A percentile compares a stretch with the other conserved stretches of the same genome.
phyloP scores from a whole-genome alignment of 805 yeast genomes.

The Metschnikowia colocasiae region DNA sequence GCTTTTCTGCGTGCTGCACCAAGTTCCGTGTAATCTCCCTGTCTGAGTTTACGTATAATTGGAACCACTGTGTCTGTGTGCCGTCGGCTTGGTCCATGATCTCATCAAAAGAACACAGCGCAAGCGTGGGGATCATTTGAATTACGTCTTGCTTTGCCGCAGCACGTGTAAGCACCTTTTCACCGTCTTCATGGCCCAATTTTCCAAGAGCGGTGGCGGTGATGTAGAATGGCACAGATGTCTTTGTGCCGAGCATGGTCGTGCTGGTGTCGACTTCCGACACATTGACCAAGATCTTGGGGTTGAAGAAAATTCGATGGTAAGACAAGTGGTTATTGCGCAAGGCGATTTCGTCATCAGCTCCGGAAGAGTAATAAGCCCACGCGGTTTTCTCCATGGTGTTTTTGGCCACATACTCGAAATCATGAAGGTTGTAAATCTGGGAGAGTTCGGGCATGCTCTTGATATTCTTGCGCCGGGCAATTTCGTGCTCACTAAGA shows the following conservation, averaged over 20 bases:
- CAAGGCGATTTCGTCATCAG: slow-evolving; percentile 47
- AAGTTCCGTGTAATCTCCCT: slow-evolving; percentile 28
- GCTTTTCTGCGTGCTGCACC: slow-evolving; percentile 36
- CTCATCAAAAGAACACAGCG: slow-evolving; percentile 40
- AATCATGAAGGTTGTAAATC: slow-evolving; percentile 77
- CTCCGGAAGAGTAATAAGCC: slow-evolving; percentile 65
- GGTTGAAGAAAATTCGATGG: slow-evolving; percentile 42
- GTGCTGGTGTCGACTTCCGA: slow-evolving; percentile 27
- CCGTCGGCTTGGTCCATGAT: slow-evolving; percentile 34
- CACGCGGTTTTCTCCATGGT: slow-evolving; percentile 76
- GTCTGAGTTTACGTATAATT: slow-evolving; percentile 44
- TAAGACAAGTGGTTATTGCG: slow-evolving; percentile 43
- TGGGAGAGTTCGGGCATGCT: slow-evolving; percentile 66
- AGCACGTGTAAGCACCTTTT: slow-evolving; percentile 38
- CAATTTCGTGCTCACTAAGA: slow-evolving; percentile 12
- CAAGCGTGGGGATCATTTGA: slow-evolving; percentile 47
- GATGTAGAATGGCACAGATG: slow-evolving; percentile 45
- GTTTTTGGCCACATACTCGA: slow-evolving; percentile 79
- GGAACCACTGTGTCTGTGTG: slow-evolving; percentile 44
- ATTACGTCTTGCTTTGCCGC: slow-evolving; percentile 38
- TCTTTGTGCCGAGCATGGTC: slow-evolving; percentile 28
- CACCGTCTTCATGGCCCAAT: slow-evolving; percentile 45
- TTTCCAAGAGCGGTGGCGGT: slow-evolving; percentile 47
- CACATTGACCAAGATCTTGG: slow-evolving; percentile 39
- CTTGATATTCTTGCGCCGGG: slow-evolving; percentile 13